Conservation (phyloP, 2,329 filamentous ascomycete species). For the Talaromyces sp. region DNA sequence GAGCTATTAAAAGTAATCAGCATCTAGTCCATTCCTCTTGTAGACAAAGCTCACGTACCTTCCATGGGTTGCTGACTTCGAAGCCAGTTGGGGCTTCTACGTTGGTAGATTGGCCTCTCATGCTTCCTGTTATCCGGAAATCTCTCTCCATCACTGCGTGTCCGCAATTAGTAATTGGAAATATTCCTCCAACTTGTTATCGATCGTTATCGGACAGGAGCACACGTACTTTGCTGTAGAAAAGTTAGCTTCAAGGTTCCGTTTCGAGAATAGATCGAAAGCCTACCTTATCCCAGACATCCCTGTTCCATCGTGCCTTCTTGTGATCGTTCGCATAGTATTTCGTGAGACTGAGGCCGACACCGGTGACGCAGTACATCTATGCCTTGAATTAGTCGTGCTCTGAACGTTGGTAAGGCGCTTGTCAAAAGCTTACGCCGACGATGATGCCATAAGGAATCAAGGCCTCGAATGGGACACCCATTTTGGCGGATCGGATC, state of each 20-base stretch:
- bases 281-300: slow-evolving; percentile 65
- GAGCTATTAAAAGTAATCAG: slow-evolving; percentile 34
- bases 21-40: slow-evolving; percentile 1
- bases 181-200: slow-evolving; percentile 14
- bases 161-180: background rate
- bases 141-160: slow-evolving; percentile 65
- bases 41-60: slow-evolving; percentile 47
- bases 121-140: slow-evolving; percentile 59
- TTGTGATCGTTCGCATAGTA: slow-evolving; percentile 64
- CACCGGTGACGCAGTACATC: slow-evolving; percentile 63
- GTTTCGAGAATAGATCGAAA: slow-evolving; percentile 19
- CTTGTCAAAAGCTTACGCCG: slow-evolving; percentile 47
- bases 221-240: slow-evolving; percentile 54
- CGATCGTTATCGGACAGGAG: slow-evolving; percentile 31
- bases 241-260: slow-evolving; percentile 40
- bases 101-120: slow-evolving; percentile 62
- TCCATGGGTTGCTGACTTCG: slow-evolving; percentile 67
- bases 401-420: slow-evolving; percentile 14
- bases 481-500: slow-evolving; percentile 48
- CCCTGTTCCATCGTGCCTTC: slow-evolving; percentile 58
- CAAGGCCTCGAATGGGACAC: slow-evolving; percentile 65
- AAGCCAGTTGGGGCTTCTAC: slow-evolving; percentile 60
- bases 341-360: slow-evolving; percentile 57
- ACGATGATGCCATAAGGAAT: slow-evolving; percentile 64
- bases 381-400: slow-evolving; percentile 32